A percentile compares a stretch with the other conserved stretches of the same genome.
Evolutionary conservation across 1,284 basidiomycete species (phyloP).

Genomic region (Boletus semigastroideus): DNA sequence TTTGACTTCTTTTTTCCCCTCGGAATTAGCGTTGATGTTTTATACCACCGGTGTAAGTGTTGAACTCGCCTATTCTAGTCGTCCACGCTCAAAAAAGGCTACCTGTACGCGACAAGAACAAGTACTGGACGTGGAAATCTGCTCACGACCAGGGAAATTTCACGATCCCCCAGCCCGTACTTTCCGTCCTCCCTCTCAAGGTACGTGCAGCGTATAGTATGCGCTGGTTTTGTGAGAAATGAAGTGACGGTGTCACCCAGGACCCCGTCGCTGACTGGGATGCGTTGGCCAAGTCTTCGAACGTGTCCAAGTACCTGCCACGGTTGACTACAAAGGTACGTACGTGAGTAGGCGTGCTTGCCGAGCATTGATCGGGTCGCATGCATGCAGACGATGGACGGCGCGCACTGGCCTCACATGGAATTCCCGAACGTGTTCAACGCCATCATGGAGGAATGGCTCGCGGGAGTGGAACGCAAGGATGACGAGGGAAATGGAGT

Average conservation of each 20-base stretch:
- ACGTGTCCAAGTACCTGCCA: conserved; percentile 48
- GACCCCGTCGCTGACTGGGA: conserved; percentile 70
- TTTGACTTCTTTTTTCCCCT: background rate
- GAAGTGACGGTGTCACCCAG: conserved; percentile 18
- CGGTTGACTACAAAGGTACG: conserved; percentile 51
- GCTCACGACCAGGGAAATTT: conserved; percentile 55
- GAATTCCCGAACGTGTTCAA: conserved; percentile 56
- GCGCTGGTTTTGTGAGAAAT: background rate
- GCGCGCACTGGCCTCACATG: conserved; percentile 63
- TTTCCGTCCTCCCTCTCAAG: conserved; percentile 54
- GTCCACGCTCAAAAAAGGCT: conserved; percentile 1
- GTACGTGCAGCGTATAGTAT: conserved; percentile 35
- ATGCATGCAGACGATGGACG: conserved; percentile 41
- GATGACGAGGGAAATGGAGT: background rate
- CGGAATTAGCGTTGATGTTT: conserved; percentile 49
- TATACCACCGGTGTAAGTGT: conserved; percentile 48
- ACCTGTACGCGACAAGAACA: conserved; percentile 42
- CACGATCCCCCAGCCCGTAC: conserved; percentile 55
- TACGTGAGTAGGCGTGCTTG: background rate
- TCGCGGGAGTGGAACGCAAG: conserved; percentile 18
- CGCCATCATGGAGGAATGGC: conserved; percentile 41
- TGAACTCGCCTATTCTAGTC: background rate
- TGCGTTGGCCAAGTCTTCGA: conserved; percentile 39
- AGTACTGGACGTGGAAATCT: conserved; percentile 48
- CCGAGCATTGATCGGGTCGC: background rate